Evolutionary conservation across 768 basidiomycete genomes (phyloP), one percentile per base, ranked within the genome.

Genomic region (Pleurotus citrinopileatus): DNA sequence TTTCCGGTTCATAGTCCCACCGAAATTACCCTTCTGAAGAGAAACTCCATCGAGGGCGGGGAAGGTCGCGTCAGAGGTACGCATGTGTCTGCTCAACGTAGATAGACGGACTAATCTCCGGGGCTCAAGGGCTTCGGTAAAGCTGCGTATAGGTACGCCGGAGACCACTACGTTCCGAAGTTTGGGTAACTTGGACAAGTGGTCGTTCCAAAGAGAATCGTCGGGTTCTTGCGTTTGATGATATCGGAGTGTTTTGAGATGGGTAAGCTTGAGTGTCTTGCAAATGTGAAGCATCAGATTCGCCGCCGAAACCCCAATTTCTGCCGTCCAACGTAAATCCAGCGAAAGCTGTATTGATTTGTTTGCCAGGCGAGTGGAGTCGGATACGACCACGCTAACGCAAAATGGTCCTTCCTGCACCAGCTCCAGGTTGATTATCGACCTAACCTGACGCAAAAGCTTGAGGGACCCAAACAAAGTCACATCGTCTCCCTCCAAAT

Each of bases 161-260:
- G 55, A 57, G 9, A 68, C 52, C 12, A 61, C 57, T 19, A 71
- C 52, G 10, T 54, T 62, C 10, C 57, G 60, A 23, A 73, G 57
- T 29, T 61, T 62, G 2, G 68, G 59, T 25, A 69, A 57, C 13
- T 54, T 52, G n/a, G 62, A 68, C 45, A 73, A 71, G 2, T 56
- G 59, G 5, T 42, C 55, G 8, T 60, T 36, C 67, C 67, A 69
- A 0, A 62, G 57, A 22, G 59, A 56, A 32, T 57, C 37, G 4
- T 54, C 50, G 13, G 65, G 27, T 25, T 52, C 58, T 13, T 62
- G 57, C 13, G 59, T 59, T 45, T 62, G 61, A 36, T 48, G 53
- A 27, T 68, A n/a, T 20, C 57, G 61, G 26, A 72, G 57, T 8
- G 54, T 60, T 20, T 61, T 57, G 10, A 71, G 60, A 22, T 67